Percentiles rank a stretch among this genome's conserved stretches.
Conservation (phyloP, 139 green algal genomes). For the Chlorella sp. region DNA sequence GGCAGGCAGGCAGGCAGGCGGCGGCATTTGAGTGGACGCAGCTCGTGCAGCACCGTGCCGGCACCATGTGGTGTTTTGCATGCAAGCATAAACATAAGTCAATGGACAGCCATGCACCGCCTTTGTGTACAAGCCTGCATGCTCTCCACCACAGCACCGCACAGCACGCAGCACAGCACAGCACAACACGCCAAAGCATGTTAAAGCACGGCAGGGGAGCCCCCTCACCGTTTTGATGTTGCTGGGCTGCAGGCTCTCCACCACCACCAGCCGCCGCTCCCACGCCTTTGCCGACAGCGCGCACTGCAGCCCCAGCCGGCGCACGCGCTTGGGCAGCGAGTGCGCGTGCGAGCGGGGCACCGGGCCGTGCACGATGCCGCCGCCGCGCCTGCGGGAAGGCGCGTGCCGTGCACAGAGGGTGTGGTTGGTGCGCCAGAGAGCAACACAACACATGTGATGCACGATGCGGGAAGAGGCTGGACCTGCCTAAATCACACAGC, state of each 20-base stretch:
- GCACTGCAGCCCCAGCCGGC: slow-evolving; percentile 82
- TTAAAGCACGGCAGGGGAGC: neutral
- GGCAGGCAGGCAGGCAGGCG: too few species aligned
- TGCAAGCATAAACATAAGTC: too few species aligned
- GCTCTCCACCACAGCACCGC: too few species aligned
- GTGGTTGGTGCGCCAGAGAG: neutral
- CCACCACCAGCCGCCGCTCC: slow-evolving; percentile 79
- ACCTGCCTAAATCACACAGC: too few species aligned
- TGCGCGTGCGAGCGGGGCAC: slow-evolving; percentile 78
- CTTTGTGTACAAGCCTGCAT: too few species aligned
- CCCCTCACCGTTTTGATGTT: slow-evolving; percentile 58
- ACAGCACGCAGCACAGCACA: too few species aligned
- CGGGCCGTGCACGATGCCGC: slow-evolving; percentile 81
- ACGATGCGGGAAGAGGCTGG: neutral
- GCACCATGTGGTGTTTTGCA: too few species aligned
- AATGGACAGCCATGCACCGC: too few species aligned
- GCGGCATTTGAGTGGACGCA: too few species aligned
- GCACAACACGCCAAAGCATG: too few species aligned
- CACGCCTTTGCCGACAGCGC: slow-evolving; percentile 85
- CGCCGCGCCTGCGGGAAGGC: slow-evolving; percentile 58
- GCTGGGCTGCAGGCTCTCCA: slow-evolving; percentile 68
- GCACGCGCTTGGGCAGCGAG: slow-evolving; percentile 78
- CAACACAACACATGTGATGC: neutral
- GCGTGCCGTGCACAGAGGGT: neutral
- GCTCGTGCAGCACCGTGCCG: too few species aligned